Evolutionary conservation across 257 asterid genomes (phyloP), one percentile per base, ranked within the genome.

Genomic region (Solanum arcanum): DNA sequence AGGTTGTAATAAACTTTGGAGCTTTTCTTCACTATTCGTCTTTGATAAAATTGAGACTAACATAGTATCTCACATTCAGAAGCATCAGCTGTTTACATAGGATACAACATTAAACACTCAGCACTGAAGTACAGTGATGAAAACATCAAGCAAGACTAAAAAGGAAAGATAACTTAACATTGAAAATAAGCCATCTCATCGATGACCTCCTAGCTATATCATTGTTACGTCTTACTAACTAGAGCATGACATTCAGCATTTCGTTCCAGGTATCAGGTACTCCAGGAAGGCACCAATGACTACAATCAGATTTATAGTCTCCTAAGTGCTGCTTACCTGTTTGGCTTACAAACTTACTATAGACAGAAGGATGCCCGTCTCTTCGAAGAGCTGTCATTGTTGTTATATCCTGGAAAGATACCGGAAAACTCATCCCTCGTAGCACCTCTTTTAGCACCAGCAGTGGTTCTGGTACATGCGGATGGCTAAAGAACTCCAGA

Each of bases 211-310:
- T 49, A 80, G 20, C 85, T 80, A 80, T 80, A 18, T 18, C 44
- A 29, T 47, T 18, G n/a, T 8, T 21, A 74, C 5, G n/a, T 80
- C 85, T 80, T 62, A 56, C 25, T 78, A 52, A 47, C 90, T 80
- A 93, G 64, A 96, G 95, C 90, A 91, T 87, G 29, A 90, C 94
- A 90, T 91, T 93, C 86, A 95, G 86, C 88, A 94, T 89, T 78
- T 96, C 98, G 33, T 96, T 96, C 98, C 99, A 96, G 14, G 92
- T 88, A 89, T 96, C 99, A n/a, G 98, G 98, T 62, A 96, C 98
- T 12, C 98, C 99, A 60, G 98, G 99, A 41, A 96, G 91, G 87
- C 99, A 96, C 98, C 99, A 96, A 77, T 96, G 99, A 86, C 98
- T 96, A 46, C 99, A 96, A 18, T 96, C 99, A 31, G 95, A 91